Evolutionary conservation across 2,329 filamentous ascomycete species (phyloP).

Genomic region (Sporothrix globosa): DNA sequence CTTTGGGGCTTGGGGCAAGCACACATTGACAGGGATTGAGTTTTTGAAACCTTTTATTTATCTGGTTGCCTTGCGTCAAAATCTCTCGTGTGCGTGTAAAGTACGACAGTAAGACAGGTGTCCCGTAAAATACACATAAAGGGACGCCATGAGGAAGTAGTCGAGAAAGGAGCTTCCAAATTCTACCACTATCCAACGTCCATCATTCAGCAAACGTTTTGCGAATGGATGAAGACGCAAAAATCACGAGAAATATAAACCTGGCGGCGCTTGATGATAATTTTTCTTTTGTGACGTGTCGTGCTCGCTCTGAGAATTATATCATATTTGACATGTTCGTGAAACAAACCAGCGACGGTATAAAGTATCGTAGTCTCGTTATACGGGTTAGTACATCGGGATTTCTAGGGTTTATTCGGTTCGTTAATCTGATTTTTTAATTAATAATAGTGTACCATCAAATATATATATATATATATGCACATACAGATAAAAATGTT

Average conservation of each 20-base stretch:
- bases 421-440: too few relatives aligned
- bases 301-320: too few relatives aligned
- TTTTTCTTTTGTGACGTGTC: not conserved
- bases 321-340: too few relatives aligned
- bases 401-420: too few relatives aligned
- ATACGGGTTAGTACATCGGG: too few relatives aligned
- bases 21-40: not conserved
- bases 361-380: too few relatives aligned
- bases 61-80: not conserved
- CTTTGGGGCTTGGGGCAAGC: not conserved
- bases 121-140: not conserved
- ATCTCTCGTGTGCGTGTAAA: not conserved
- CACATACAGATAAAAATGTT: too few relatives aligned
- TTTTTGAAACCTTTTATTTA: not conserved
- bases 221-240: not conserved
- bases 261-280: not conserved
- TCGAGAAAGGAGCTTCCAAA: too few relatives aligned
- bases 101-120: not conserved
- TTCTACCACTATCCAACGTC: not conserved
- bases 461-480: too few relatives aligned
- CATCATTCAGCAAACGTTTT: not conserved
- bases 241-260: not conserved
- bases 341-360: too few relatives aligned
- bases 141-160: not conserved
- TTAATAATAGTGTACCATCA: too few relatives aligned